phyloP scores from a whole-genome alignment of 164 flowering plant species.

The Warburgia ugandensis region DNA sequence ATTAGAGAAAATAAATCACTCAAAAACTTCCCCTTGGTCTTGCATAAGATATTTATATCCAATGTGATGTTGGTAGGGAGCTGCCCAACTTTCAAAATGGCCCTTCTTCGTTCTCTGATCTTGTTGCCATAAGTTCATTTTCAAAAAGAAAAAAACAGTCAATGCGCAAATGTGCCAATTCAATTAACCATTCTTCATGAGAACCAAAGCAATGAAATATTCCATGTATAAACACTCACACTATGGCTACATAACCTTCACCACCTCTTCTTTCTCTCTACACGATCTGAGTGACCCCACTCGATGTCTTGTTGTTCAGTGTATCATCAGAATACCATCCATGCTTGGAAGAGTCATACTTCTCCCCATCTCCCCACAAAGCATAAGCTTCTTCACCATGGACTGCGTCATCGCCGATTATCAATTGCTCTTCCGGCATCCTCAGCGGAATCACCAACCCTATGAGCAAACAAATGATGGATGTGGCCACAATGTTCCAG shows the following conservation, averaged over 20 bases:
- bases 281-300: constrained; percentile 17
- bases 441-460: constrained; percentile 25
- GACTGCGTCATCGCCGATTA: constrained; percentile 37
- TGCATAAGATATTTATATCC: no score
- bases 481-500: constrained; percentile 30
- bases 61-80: no score
- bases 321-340: constrained; percentile 27
- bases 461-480: constrained; percentile 23
- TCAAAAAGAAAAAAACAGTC: no score
- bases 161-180: no score
- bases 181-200: not conserved
- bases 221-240: not conserved
- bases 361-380: constrained; percentile 36
- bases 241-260: not conserved
- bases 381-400: constrained; percentile 49
- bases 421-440: constrained; percentile 33
- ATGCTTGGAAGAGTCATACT: constrained; percentile 22
- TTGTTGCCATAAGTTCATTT: no score
- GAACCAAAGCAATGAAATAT: not conserved
- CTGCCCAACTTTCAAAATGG: no score
- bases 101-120: no score
- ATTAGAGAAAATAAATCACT: no score
- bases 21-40: no score
- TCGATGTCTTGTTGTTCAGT: constrained; percentile 8
- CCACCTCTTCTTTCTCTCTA: constrained; percentile 6